These are phyloP conservation scores for Cercospora brassicicola DNA, from an alignment of 2,329 filamentous ascomycete species.

Conservation along the genomic window DNA sequence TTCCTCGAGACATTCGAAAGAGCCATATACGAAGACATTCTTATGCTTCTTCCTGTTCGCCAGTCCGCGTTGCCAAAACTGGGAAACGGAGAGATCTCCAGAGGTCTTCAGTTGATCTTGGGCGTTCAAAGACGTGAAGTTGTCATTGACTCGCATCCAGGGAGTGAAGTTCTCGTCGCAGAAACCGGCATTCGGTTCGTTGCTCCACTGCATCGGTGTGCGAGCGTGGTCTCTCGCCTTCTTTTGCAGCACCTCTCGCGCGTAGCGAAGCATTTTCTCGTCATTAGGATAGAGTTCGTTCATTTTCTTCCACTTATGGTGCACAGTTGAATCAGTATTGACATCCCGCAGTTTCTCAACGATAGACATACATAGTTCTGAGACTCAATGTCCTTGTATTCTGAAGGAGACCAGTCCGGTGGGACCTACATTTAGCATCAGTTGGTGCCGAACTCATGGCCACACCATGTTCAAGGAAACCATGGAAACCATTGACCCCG, in stretches of 20 bases:
- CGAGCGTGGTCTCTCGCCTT: conserved; percentile 52
- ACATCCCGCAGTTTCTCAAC: too few relatives aligned
- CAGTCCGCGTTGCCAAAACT: conserved; percentile 62
- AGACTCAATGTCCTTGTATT: conserved; percentile 56
- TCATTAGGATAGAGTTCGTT: conserved; percentile 41
- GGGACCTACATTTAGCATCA: conserved; percentile 33
- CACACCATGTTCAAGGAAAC: too few relatives aligned
- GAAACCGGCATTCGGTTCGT: conserved; percentile 60
- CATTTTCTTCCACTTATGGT: conserved; percentile 46
- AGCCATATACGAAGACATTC: conserved; percentile 62
- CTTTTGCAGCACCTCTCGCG: conserved; percentile 22
- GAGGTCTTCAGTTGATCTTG: conserved; percentile 49
- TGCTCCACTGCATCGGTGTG: conserved; percentile 68
- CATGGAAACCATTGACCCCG: neutral
- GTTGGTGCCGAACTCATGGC: too few relatives aligned
- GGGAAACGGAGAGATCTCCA: conserved; percentile 52
- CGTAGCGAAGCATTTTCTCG: conserved; percentile 22
- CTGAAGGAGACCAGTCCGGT: conserved; percentile 45
- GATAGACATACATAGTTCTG: conserved; percentile 48
- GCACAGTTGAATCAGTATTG: neutral
- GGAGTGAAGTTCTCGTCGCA: conserved; percentile 53
- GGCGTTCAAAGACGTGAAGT: conserved; percentile 58
- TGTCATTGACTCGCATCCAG: conserved; percentile 62
- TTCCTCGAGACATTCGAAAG: conserved; percentile 55
- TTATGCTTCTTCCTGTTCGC: conserved; percentile 56